phyloP scores from a whole-genome alignment of 164 flowering plant species.

The Aristolochia fimbriata region DNA sequence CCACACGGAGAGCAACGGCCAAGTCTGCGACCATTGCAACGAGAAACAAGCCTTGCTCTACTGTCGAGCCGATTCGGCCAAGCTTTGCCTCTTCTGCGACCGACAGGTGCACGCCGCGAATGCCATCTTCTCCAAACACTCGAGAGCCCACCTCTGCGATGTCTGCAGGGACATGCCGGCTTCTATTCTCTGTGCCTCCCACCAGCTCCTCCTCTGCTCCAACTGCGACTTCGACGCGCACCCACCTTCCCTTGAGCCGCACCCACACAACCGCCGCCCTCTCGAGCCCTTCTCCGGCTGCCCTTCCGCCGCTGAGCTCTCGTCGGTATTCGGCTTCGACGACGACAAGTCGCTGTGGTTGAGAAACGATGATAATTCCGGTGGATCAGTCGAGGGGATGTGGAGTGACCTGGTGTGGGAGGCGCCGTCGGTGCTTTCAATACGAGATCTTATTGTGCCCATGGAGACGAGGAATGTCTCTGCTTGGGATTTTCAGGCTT shows the following conservation, averaged over 20 bases:
- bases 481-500: slow-evolving; percentile 38
- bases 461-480: slow-evolving; percentile 12
- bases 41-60: slow-evolving; percentile 43
- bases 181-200: slow-evolving; percentile 52
- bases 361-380: slow-evolving; percentile 8
- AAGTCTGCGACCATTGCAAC: slow-evolving; percentile 68
- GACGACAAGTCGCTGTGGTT: slow-evolving; percentile 23
- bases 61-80: slow-evolving; percentile 82
- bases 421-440: slow-evolving; percentile 32
- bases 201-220: slow-evolving; percentile 49
- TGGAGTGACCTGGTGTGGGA: slow-evolving; percentile 54
- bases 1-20: neutral
- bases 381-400: slow-evolving; percentile 18
- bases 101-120: slow-evolving; percentile 63
- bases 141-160: slow-evolving; percentile 61
- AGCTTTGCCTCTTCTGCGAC: slow-evolving; percentile 73
- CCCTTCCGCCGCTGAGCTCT: slow-evolving; percentile 45
- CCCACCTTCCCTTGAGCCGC: slow-evolving; percentile 1
- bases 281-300: slow-evolving; percentile 65
- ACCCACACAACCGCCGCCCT: slow-evolving; percentile 34
- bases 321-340: slow-evolving; percentile 45
- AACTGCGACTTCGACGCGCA: slow-evolving; percentile 81
- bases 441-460: slow-evolving; percentile 51
- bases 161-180: slow-evolving; percentile 45
- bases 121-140: slow-evolving; percentile 61